Evolutionary conservation across 208 protist species (phyloP), one percentile per base, ranked within the genome.

Genomic region (Naegleria gruberi): DNA sequence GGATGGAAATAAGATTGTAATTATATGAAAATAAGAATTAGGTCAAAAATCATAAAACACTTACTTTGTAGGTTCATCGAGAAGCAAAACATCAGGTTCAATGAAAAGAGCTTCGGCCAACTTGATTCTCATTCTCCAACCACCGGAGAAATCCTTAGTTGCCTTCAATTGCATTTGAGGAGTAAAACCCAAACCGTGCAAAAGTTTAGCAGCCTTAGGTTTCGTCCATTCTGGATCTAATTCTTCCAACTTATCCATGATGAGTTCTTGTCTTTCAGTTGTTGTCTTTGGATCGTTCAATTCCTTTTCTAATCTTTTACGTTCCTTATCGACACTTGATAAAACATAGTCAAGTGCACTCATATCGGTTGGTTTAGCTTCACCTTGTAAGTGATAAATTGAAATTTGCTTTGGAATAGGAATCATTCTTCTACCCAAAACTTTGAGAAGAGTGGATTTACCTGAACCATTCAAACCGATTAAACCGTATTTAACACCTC

Each of bases 91-190:
- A 82, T 94, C 55, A 46, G 44, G 40, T 46, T 51, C 41, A 30
- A 83, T 83, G 46, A 90, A 99, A 41, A 99, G 94, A 5, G 98
- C 98, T 57, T 96, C 95, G 0, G 98, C 98, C 5, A 99, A 95
- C 7, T 97, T 94, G 43, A 99, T 95, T 93, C 98, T 97, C 98
- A 99, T 99, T 92, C 98, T 96, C 97, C 98, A 99, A 82, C 98
- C 98, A 95, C 98, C 97, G 26, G 96, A 97, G 77, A 97, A 93
- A 81, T 92, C 92, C 91, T 95, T 96, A 8, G 96, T 97, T 26
- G 95, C 93, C 4, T 82, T 92, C n/a, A 91, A 91, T 94, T 98
- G 98, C 94, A 98, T 98, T 44, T 98, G 95, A 19, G 95, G 92
- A 15, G 96, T 97, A 91, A 99, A 99, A 91, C 96, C 97, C 7